A percentile compares a stretch with the other conserved stretches of the same genome.
phyloP scores from a whole-genome alignment of 169 alveolate species.

The Cryptosporidium muris region DNA sequence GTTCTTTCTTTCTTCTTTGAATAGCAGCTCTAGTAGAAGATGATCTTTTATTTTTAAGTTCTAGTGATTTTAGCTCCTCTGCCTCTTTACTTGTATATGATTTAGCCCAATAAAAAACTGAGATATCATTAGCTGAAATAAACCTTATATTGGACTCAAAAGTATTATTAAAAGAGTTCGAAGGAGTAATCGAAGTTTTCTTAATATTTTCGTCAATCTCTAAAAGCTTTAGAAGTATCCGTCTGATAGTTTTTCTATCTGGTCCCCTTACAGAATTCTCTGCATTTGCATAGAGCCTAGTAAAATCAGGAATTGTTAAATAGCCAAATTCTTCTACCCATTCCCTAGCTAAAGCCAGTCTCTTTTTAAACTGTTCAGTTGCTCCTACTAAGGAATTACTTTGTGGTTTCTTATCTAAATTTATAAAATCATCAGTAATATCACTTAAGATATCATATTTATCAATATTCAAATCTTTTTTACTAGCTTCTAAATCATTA shows the following conservation, averaged over 20 bases:
- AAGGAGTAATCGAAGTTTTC: slow-evolving; percentile 18
- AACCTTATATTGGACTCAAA: neutral
- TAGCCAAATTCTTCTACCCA: slow-evolving; percentile 49
- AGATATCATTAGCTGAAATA: slow-evolving; percentile 12
- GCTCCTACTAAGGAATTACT: neutral
- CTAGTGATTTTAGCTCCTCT: slow-evolving; percentile 15
- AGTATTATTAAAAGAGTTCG: slow-evolving; percentile 9
- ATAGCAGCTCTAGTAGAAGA: slow-evolving; percentile 49
- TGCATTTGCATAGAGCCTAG: slow-evolving; percentile 35
- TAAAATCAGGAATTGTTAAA: slow-evolving; percentile 58
- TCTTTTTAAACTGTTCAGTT: slow-evolving; percentile 49
- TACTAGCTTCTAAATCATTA: slow-evolving; percentile 10
- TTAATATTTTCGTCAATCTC: slow-evolving; percentile 35
- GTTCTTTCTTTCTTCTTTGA: slow-evolving; percentile 60
- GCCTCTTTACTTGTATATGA: slow-evolving; percentile 42
- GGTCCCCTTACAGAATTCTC: slow-evolving; percentile 60
- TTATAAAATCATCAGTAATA: slow-evolving; percentile 16
- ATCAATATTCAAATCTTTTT: neutral
- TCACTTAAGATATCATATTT: neutral
- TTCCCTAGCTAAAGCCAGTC: slow-evolving; percentile 18
- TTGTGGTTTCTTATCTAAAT: neutral
- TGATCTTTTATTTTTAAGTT: slow-evolving; percentile 59
- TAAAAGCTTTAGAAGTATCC: slow-evolving; percentile 18
- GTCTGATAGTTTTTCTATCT: slow-evolving; percentile 61
- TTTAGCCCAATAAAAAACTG: slow-evolving; percentile 43